Evolutionary conservation across 192 early-diverging fungal species (phyloP), one percentile per base, ranked within the genome.

Genomic region (Umbelopsis ramanniana): DNA sequence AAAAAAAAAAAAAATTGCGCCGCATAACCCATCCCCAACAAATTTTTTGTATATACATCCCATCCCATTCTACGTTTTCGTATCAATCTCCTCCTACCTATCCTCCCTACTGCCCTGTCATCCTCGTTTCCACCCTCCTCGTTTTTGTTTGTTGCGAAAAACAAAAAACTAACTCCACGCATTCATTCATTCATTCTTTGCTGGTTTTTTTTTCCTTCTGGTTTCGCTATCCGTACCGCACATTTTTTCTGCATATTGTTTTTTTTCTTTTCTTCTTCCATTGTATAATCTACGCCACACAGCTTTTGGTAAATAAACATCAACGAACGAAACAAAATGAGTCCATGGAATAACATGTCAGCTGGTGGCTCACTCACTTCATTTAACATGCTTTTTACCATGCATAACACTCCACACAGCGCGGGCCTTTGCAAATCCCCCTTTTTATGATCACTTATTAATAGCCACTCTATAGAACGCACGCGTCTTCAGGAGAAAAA

Each of bases 251-350:
- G 57, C 26, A 37, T 63, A 35, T 60, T 10, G 55, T 60, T 35
- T 24, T 26, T 63, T 37, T 3, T 38, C 17, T 57, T 11, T 57
- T 57, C 26, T 23, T n/a, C n/a, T n/a, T n/a, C 11, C 57, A 63
- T 63, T 63, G 57, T 63, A 63, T 37, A 33, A 63, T 63, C 57
- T 35, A 26, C 57, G 57, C 57, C 57, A 37, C 57, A 37, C 33
- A 63, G 15, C 14, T 63, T 63, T 63, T 38, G 26, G 33, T n/a
- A 63, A 63, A 63, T 63, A 63, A 63, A 63, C 15, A 35, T 37
- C 29, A 50, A 50, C n/a, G n/a, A n/a, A 8, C n/a, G 7, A 21
- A 50, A n/a, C 15, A 50, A 50, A 17, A 17, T 50, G n/a, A n/a
- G 48, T 50, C 5, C 15, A 0, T 6, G 6, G n/a, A n/a, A n/a